These are phyloP conservation scores for Rhizopus delemar DNA, from an alignment of 371 early-diverging fungal species.

Conservation along the genomic window DNA sequence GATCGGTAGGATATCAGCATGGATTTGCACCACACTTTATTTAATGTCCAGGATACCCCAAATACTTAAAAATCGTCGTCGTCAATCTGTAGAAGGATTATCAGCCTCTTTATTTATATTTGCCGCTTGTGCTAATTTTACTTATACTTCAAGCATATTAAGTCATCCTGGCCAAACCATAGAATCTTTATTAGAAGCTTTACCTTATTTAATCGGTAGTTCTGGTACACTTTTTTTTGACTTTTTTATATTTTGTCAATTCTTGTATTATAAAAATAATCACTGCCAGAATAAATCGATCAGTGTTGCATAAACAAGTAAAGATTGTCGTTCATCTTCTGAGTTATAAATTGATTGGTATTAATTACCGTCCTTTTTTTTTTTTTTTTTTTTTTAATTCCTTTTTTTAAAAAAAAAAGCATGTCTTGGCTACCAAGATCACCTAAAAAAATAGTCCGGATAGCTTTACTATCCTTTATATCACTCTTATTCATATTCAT, in stretches of 20 bases:
- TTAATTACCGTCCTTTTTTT: not conserved
- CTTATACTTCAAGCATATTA: constrained; percentile 65
- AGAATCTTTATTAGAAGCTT: constrained; percentile 32
- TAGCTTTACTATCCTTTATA: not conserved
- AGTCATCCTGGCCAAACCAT: constrained; percentile 44
- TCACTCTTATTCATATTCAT: not conserved
- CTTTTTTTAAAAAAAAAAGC: not conserved
- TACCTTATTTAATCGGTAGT: constrained; percentile 46
- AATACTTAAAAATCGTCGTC: constrained; percentile 55
- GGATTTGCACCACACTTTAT: constrained; percentile 66
- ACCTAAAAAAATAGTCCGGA: not conserved
- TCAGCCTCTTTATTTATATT: constrained; percentile 67
- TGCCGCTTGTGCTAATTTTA: constrained; percentile 68
- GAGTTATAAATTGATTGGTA: not conserved
- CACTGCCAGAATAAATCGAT: not conserved
- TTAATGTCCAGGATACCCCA: constrained; percentile 71
- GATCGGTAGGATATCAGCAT: constrained; percentile 64
- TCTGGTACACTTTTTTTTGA: constrained; percentile 40
- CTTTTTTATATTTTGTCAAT: constrained; percentile 39
- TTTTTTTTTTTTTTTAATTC: not conserved
- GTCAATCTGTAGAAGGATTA: constrained; percentile 67
- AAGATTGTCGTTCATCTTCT: too few species aligned
- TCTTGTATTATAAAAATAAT: constrained; percentile 25
- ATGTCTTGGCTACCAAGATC: constrained; percentile 3
- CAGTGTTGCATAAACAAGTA: not conserved